Conservation (phyloP, 441 rosid species). For the Theobroma grandiflorum region DNA sequence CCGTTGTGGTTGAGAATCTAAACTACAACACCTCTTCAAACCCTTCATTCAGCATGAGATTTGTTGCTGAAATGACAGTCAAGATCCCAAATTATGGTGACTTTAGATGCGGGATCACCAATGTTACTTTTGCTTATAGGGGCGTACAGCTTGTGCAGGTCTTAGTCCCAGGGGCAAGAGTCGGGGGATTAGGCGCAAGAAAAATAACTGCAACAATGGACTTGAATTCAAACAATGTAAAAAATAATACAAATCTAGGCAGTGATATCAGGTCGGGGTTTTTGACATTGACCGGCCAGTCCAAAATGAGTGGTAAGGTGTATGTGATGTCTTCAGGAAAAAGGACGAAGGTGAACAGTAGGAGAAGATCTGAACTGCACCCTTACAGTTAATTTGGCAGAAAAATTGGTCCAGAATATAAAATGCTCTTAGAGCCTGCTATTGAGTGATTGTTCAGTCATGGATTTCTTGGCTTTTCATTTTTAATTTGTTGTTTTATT, state of each 20-base stretch:
- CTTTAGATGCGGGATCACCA: neutral
- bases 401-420: neutral
- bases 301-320: neutral
- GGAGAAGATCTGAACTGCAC: slow-evolving; percentile 4
- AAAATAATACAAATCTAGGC: neutral
- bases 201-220: neutral
- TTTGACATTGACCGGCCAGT: neutral
- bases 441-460: neutral
- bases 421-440: neutral
- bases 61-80: neutral
- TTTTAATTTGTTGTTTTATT: neutral
- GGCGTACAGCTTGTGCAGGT: neutral
- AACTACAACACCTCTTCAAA: neutral
- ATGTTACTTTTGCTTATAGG: neutral
- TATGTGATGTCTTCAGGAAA: neutral
- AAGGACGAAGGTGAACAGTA: neutral
- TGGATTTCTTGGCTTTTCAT: neutral
- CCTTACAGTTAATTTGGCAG: neutral
- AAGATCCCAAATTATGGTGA: neutral
- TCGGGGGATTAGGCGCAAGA: neutral
- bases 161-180: neutral
- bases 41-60: neutral
- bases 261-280: neutral
- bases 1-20: neutral
- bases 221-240: neutral